These are phyloP conservation scores for Hypoxylon lenormandii DNA, from an alignment of 495 filamentous ascomycete species.

Conservation along the genomic window DNA sequence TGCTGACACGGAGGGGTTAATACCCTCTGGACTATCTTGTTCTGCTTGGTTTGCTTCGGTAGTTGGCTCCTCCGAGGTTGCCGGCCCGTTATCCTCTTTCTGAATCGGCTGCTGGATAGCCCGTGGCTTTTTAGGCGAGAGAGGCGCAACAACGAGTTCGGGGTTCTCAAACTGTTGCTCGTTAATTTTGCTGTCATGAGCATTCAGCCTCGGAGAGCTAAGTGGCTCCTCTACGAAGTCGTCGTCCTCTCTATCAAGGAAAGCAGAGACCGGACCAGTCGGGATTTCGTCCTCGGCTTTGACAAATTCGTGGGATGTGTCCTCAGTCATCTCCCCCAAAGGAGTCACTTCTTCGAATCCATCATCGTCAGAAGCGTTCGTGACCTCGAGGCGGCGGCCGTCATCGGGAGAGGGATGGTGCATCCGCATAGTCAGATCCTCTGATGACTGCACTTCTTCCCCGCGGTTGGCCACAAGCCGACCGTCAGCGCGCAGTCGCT, in stretches of 20 bases:
- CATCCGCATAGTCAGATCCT: conserved; percentile 62
- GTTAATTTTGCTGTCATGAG: conserved; percentile 54
- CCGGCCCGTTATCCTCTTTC: neutral
- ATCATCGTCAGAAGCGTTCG: conserved; percentile 86
- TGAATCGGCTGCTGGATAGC: conserved; percentile 8
- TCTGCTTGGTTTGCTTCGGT: neutral
- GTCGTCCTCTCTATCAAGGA: conserved; percentile 69
- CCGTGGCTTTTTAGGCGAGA: conserved; percentile 62
- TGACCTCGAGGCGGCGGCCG: conserved; percentile 72
- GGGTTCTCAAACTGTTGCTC: conserved; percentile 57
- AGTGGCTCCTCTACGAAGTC: conserved; percentile 79
- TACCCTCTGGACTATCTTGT: neutral
- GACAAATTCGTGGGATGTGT: conserved; percentile 63
- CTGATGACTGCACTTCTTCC: conserved; percentile 55
- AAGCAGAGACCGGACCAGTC: conserved; percentile 52
- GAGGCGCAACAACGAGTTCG: conserved; percentile 61
- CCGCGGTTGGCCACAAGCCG: conserved; percentile 56
- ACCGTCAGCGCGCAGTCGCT: conserved; percentile 78
- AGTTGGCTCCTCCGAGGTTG: neutral
- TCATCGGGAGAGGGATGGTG: conserved; percentile 61
- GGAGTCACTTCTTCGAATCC: conserved; percentile 92
- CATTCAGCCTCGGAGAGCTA: conserved; percentile 66
- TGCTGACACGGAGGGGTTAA: neutral
- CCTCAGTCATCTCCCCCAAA: conserved; percentile 73
- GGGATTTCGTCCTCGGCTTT: conserved; percentile 62